A percentile compares a stretch with the other conserved stretches of the same genome.
Conservation (phyloP, 1,284 basidiomycete genomes). For the Cerioporus squamosus region DNA sequence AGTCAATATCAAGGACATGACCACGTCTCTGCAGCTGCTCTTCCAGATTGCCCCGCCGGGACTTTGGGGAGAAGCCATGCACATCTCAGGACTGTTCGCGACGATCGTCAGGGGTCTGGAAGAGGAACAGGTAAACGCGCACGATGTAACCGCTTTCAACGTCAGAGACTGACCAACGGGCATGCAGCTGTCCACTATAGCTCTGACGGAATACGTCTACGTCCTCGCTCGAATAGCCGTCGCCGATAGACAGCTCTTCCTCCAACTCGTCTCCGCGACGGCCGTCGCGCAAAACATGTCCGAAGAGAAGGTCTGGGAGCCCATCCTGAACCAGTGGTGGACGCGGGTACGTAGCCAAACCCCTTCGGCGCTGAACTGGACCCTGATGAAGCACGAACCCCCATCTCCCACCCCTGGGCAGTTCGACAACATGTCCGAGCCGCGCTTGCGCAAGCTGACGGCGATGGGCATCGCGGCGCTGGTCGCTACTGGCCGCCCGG, state of each 20-base stretch:
- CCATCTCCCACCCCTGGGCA: slow-evolving; percentile 37
- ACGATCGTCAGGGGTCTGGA: slow-evolving; percentile 58
- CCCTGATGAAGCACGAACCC: neutral
- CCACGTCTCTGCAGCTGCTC: slow-evolving; percentile 57
- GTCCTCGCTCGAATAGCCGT: slow-evolving; percentile 73
- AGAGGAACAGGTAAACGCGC: slow-evolving; percentile 60
- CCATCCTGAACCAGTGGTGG: slow-evolving; percentile 80
- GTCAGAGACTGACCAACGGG: neutral
- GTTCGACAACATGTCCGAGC: slow-evolving; percentile 88
- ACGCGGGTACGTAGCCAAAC: slow-evolving; percentile 53
- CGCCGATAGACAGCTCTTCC: slow-evolving; percentile 64
- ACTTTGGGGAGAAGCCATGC: slow-evolving; percentile 73
- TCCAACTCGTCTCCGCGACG: slow-evolving; percentile 66
- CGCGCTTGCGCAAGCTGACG: slow-evolving; percentile 70
- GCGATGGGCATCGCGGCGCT: slow-evolving; percentile 78
- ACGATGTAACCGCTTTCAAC: too few relatives aligned
- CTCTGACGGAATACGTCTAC: slow-evolving; percentile 69
- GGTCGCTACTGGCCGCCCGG: slow-evolving; percentile 68
- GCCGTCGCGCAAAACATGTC: slow-evolving; percentile 48
- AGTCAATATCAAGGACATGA: slow-evolving; percentile 62
- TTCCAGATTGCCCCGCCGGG: slow-evolving; percentile 63
- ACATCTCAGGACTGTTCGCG: slow-evolving; percentile 71
- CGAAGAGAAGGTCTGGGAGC: slow-evolving; percentile 64
- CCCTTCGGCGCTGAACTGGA: neutral
- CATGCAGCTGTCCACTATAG: slow-evolving; percentile 50